Evolutionary conservation across 768 basidiomycete species (phyloP).

Genomic region (Sporobolomyces roseus): DNA sequence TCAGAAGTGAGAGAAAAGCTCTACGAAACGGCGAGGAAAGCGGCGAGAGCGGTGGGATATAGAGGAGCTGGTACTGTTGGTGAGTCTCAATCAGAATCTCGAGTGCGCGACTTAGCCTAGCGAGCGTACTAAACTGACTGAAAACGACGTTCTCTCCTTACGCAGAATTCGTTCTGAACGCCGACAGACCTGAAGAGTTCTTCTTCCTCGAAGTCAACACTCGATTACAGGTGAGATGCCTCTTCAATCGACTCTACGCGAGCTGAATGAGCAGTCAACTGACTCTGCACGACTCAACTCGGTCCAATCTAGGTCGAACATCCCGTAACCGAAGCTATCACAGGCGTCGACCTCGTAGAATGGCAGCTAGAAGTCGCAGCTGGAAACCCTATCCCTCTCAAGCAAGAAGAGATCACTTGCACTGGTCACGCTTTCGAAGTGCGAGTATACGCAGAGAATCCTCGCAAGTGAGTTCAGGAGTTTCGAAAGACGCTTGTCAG

Average conservation of each 20-base stretch:
- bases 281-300: not conserved
- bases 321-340: conserved; percentile 61
- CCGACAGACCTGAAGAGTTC: conserved; percentile 69
- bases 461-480: conserved; percentile 59
- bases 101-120: no score
- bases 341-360: conserved; percentile 86
- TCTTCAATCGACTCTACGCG: conserved; percentile 34
- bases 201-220: conserved; percentile 87
- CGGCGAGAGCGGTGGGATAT: conserved; percentile 87
- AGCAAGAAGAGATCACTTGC: conserved; percentile 73
- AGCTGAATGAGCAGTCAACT: conserved; percentile 31
- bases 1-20: conserved; percentile 73
- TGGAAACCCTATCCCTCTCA: conserved; percentile 75
- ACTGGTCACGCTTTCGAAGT: conserved; percentile 92
- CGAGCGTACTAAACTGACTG: no score
- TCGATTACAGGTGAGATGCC: conserved; percentile 45
- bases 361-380: conserved; percentile 93
- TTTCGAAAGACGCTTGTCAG: not conserved
- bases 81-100: no score
- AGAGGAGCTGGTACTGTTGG: conserved; percentile 83
- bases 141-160: conserved; percentile 39
- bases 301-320: conserved; percentile 51
- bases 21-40: conserved; percentile 80
- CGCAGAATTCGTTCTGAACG: conserved; percentile 88
- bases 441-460: conserved; percentile 92